These are phyloP conservation scores for Thymus mandschuricus DNA, from an alignment of 257 asterid species.

Conservation along the genomic window DNA sequence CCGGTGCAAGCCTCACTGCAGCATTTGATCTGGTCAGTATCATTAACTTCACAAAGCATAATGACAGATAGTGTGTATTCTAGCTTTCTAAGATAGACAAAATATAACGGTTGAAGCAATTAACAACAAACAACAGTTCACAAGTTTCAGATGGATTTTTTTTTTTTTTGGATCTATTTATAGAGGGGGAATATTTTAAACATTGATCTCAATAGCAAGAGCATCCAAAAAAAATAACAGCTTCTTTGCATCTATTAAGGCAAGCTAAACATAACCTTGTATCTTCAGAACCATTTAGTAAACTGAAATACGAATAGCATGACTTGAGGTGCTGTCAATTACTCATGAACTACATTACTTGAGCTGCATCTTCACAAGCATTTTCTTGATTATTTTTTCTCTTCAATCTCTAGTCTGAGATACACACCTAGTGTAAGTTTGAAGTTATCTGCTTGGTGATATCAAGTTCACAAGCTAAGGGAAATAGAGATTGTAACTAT, in stretches of 20 bases:
- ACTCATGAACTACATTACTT: slow-evolving; percentile 15
- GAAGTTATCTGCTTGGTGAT: background rate
- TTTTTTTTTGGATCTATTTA: background rate
- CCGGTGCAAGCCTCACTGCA: slow-evolving; percentile 97
- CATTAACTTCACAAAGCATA: slow-evolving; percentile 29
- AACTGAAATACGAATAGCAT: background rate
- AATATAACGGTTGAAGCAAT: background rate
- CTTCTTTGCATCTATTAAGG: background rate
- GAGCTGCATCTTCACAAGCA: slow-evolving; percentile 5
- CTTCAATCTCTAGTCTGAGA: background rate
- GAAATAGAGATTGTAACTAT: background rate
- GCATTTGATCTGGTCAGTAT: slow-evolving; percentile 30
- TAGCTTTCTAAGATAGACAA: slow-evolving; percentile 19
- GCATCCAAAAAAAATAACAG: background rate
- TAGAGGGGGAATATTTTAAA: background rate
- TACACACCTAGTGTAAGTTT: background rate
- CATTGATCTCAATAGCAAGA: background rate
- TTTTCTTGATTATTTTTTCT: background rate
- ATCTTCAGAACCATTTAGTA: slow-evolving; percentile 7
- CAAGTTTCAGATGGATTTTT: background rate
- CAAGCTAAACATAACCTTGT: background rate
- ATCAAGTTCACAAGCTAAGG: slow-evolving; percentile 5
- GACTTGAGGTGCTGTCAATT: background rate
- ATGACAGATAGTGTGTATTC: slow-evolving; percentile 17
- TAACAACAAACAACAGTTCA: background rate